A percentile compares a stretch with the other conserved stretches of the same genome.
These are phyloP conservation scores for Ceriops zippeliana DNA, from an alignment of 345 rosid species.

Conservation along the genomic window DNA sequence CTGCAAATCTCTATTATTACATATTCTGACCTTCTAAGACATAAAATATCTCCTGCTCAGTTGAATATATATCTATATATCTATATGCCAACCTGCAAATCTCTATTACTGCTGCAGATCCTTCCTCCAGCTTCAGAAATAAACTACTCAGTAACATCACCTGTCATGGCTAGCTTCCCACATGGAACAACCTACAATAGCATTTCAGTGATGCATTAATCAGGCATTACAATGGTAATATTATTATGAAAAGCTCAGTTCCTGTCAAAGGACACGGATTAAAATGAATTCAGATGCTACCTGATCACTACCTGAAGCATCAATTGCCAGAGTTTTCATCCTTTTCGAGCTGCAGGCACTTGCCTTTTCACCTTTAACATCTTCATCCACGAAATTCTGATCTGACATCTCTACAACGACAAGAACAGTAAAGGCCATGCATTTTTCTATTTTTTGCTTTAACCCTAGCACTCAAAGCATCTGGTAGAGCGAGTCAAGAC, in stretches of 20 bases:
- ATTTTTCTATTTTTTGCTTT: background rate
- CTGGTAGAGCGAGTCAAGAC: too few species aligned
- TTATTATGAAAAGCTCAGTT: background rate
- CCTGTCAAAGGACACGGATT: background rate
- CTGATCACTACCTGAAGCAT: constrained; percentile 39
- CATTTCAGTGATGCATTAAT: background rate
- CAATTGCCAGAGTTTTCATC: constrained; percentile 26
- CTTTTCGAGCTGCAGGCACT: constrained; percentile 35
- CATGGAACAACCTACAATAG: constrained; percentile 20
- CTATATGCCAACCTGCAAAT: too few species aligned
- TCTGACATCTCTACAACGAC: constrained; percentile 64
- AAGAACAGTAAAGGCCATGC: background rate
- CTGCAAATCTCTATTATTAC: too few species aligned
- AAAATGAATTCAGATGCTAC: constrained; percentile 10
- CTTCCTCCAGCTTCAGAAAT: constrained; percentile 1
- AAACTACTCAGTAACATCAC: constrained; percentile 3
- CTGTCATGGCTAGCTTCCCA: constrained; percentile 13
- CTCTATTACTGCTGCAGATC: background rate
- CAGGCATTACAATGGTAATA: background rate
- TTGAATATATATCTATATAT: too few species aligned
- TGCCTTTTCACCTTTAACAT: constrained; percentile 27
- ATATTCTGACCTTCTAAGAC: too few species aligned
- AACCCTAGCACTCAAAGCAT: background rate
- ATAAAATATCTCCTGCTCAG: too few species aligned
- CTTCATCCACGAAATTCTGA: constrained; percentile 82